These are phyloP conservation scores for Rasamsonia emersonii DNA, from an alignment of 2,329 filamentous ascomycete species.

Conservation along the genomic window DNA sequence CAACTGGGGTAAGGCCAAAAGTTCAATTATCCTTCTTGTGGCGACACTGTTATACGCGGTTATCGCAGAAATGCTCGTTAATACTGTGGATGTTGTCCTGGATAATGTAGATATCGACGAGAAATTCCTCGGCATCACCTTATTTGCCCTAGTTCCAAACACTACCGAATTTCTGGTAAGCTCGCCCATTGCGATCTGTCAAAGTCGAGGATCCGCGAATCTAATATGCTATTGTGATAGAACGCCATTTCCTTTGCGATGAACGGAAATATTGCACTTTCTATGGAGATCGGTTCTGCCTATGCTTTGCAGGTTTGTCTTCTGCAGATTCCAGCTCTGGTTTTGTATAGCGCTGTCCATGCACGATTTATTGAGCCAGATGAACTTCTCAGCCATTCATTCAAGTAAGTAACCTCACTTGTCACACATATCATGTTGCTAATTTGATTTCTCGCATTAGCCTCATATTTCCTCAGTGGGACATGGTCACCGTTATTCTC, in stretches of 20 bases:
- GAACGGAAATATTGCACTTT: conserved; percentile 97
- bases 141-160: conserved; percentile 95
- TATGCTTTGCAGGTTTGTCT: conserved; percentile 95
- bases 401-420: conserved; percentile 37
- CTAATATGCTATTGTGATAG: conserved; percentile 31
- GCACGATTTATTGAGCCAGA: conserved; percentile 47
- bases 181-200: conserved; percentile 7
- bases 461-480: conserved; percentile 96
- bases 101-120: conserved; percentile 87
- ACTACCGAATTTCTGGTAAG: conserved; percentile 92
- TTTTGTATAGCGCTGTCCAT: conserved; percentile 79
- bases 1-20: conserved; percentile 92
- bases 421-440: conserved; percentile 7
- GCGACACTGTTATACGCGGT: conserved; percentile 92
- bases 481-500: conserved; percentile 93
- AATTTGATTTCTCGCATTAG: conserved; percentile 29
- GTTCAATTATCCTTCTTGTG: conserved; percentile 74
- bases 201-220: background rate
- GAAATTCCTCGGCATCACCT: conserved; percentile 92
- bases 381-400: conserved; percentile 44
- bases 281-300: conserved; percentile 97
- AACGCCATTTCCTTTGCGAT: conserved; percentile 99
- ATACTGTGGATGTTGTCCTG: conserved; percentile 93
- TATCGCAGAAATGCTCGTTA: conserved; percentile 92
- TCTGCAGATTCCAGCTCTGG: conserved; percentile 84